Evolutionary conservation across 306 rosid species (phyloP).

Genomic region (Erythrophleum fordii): DNA sequence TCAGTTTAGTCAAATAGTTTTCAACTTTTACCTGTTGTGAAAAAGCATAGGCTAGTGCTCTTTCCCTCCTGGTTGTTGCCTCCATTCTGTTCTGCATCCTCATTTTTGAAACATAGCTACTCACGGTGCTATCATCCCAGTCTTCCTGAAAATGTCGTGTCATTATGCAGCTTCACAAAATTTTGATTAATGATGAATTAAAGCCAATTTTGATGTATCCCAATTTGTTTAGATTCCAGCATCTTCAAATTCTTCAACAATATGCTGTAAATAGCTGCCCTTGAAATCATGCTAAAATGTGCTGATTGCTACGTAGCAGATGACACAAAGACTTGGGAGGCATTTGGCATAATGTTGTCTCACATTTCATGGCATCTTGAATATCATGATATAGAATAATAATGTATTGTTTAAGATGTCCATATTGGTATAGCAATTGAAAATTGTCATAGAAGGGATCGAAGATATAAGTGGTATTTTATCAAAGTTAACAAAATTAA

Average conservation of each 20-base stretch:
- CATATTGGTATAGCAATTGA: too few relatives aligned
- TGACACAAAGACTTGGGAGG: neutral
- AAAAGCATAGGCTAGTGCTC: conserved; percentile 96
- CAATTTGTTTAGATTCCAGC: neutral
- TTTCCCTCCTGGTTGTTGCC: conserved; percentile 87
- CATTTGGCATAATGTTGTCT: too few relatives aligned
- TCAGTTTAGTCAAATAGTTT: neutral
- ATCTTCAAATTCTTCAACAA: conserved; percentile 13
- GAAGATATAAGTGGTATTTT: too few relatives aligned
- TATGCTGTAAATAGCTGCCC: neutral
- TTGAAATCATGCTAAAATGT: too few relatives aligned
- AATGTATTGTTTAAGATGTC: too few relatives aligned
- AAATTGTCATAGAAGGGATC: too few relatives aligned
- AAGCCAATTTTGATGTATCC: neutral
- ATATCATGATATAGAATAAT: too few relatives aligned
- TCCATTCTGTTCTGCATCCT: conserved; percentile 87
- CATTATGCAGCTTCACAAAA: conserved; percentile 10
- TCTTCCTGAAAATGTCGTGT: conserved; percentile 68
- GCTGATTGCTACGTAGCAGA: neutral
- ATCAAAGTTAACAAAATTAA: too few relatives aligned
- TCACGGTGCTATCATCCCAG: conserved; percentile 96
- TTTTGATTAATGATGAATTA: conserved; percentile 15
- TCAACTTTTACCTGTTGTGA: conserved; percentile 78
- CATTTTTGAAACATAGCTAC: conserved; percentile 81
- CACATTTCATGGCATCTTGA: too few relatives aligned